Base-by-base conservation (phyloP, 768 basidiomycete species). In the Sarcomyxa edulis region DNA sequence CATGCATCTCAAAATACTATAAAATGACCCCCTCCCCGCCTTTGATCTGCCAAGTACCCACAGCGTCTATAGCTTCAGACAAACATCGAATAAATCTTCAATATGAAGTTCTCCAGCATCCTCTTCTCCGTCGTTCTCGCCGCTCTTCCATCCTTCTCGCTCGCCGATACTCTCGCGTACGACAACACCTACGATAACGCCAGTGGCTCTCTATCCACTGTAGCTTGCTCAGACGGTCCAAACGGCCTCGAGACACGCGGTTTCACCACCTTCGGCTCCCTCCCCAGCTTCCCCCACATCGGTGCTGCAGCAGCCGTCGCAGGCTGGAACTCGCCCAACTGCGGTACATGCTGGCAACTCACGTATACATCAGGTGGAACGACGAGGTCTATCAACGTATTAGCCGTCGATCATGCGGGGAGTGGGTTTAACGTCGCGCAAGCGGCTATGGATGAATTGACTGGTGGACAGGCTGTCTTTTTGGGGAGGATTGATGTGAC, bases 311-410 rank as follows among this genome's bases (percentile, higher is more conserved):
- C 64, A 10, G 74, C 67, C 25, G 61, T 83, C 41, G 55, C 54
- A 5, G 70, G 68, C 19, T 81, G 60, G 56, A 65, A 75, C 52
- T 80, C 76, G 1, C 43, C 54, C 2, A 58, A 62, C 30, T 84
- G 81, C 47, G 78, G 77, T 2, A 66, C 69, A 19, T 84, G 82
- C 56, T 84, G 78, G 78, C 38, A 64, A 41, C 51, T 83, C 45
- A 68, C 71, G 5, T 81, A 68, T 55, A 62, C 63, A 24, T 55
- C 59, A 36, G 19, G 36, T 4, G 28, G 29, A 8, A 47, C 39
- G 1, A 49, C 49, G 16, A 65, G 43, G 40, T 67, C 51, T 37
- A 62, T 80, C 53, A 68, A 64, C 28, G 51, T 81, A 8, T 54
- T 72, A 1, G 80, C 71, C 2, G 59, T 84, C 16, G 77, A 83